These are phyloP conservation scores for Anisodus acutangulus DNA, from an alignment of 257 asterid species.

Conservation along the genomic window DNA sequence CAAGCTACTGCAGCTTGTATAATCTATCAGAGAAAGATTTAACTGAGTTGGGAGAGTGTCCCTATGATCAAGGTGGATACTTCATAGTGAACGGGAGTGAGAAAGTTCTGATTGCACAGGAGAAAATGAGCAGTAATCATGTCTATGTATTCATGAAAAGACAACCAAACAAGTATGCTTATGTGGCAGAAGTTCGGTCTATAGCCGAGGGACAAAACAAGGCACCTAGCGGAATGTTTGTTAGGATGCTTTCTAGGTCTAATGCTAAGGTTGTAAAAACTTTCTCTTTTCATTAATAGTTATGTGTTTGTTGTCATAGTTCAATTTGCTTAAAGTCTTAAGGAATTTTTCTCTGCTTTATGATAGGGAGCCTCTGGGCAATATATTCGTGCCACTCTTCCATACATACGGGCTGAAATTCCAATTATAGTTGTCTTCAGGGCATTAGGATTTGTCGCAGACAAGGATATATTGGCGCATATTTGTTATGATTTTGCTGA, in stretches of 20 bases:
- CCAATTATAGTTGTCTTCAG: constrained; percentile 92
- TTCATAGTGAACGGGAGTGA: constrained; percentile 97
- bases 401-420: constrained; percentile 89
- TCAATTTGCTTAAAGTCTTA: neutral
- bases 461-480: constrained; percentile 92
- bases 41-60: constrained; percentile 98
- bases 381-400: constrained; percentile 92
- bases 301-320: neutral
- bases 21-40: constrained; percentile 96
- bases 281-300: constrained; percentile 17
- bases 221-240: constrained; percentile 97
- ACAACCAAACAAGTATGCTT: constrained; percentile 99
- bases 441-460: constrained; percentile 94
- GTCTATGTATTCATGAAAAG: constrained; percentile 95
- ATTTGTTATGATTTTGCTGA: constrained; percentile 90
- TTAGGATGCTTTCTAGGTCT: constrained; percentile 95
- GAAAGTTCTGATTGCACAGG: constrained; percentile 97
- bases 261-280: constrained; percentile 84
- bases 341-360: neutral
- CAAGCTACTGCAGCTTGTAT: constrained; percentile 89
- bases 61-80: constrained; percentile 97
- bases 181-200: constrained; percentile 90
- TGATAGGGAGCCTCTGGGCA: constrained; percentile 96
- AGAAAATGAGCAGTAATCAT: constrained; percentile 98
- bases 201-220: constrained; percentile 95